Percentiles rank a stretch among this genome's conserved stretches.
phyloP scores from a whole-genome alignment of 2,329 filamentous ascomycete species.

The Epichloe coenophiala region DNA sequence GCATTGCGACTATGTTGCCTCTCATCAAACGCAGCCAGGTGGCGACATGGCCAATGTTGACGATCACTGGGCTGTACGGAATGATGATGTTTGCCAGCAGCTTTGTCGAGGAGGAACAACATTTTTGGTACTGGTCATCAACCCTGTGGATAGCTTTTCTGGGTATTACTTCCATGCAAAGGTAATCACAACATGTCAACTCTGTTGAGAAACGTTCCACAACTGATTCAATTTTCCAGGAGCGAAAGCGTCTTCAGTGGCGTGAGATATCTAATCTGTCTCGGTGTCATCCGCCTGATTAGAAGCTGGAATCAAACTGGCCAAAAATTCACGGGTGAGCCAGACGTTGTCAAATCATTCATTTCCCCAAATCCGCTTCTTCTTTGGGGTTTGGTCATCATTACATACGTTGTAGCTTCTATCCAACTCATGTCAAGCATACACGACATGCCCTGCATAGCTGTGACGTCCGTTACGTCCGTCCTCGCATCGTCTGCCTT shows the following conservation, averaged over 20 bases:
- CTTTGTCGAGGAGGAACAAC: slow-evolving; percentile 95
- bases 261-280: slow-evolving; percentile 28
- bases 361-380: slow-evolving; percentile 48
- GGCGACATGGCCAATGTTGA: slow-evolving; percentile 36
- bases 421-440: slow-evolving; percentile 30
- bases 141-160: slow-evolving; percentile 54
- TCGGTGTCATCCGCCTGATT: slow-evolving; percentile 51
- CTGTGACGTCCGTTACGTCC: slow-evolving; percentile 27
- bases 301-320: slow-evolving; percentile 93
- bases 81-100: slow-evolving; percentile 96
- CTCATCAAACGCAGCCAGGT: slow-evolving; percentile 7
- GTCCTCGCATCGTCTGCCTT: slow-evolving; percentile 43
- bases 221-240: slow-evolving; percentile 9
- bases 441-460: slow-evolving; percentile 25
- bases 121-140: slow-evolving; percentile 93
- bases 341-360: slow-evolving; percentile 68
- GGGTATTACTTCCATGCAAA: slow-evolving; percentile 31
- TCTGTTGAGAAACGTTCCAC: neutral
- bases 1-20: slow-evolving; percentile 5
- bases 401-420: slow-evolving; percentile 52
- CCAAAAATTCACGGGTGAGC: slow-evolving; percentile 84
- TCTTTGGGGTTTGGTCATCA: slow-evolving; percentile 61
- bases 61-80: slow-evolving; percentile 43
- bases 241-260: slow-evolving; percentile 15
- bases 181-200: slow-evolving; percentile 15